Percentiles rank a stretch among this genome's conserved stretches.
These are phyloP conservation scores for Protomyces lactucae-debilis DNA, from an alignment of 1,139 yeast species.

Conservation along the genomic window DNA sequence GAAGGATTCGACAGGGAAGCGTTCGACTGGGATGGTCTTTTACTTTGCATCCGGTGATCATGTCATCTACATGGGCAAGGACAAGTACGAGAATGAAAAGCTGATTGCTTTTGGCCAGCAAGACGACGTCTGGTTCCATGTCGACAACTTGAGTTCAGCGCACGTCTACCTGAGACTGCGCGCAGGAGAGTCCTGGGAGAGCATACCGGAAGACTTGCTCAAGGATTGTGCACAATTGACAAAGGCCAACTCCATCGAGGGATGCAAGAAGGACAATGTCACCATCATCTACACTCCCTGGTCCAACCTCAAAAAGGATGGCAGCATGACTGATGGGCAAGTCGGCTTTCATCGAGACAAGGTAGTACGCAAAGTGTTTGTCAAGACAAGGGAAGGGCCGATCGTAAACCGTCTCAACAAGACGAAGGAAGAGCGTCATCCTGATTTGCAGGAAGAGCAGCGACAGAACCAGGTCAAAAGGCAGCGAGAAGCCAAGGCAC, in stretches of 20 bases:
- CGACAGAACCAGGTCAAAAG: conserved; percentile 42
- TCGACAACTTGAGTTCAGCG: conserved; percentile 72
- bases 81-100: conserved; percentile 55
- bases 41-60: not conserved
- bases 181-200: conserved; percentile 46
- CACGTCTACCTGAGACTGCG: conserved; percentile 67
- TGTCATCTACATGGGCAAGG: conserved; percentile 63
- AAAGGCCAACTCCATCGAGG: conserved; percentile 75
- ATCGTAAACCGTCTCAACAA: conserved; percentile 62
- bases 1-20: too few relatives aligned
- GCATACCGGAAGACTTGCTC: conserved; percentile 51
- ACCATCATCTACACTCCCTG: conserved; percentile 75
- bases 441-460: conserved; percentile 46
- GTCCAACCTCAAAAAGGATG: conserved; percentile 60
- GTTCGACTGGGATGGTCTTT: not conserved
- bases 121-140: conserved; percentile 78
- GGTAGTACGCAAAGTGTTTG: conserved; percentile 50
- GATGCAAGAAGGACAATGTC: conserved; percentile 64
- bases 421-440: conserved; percentile 54
- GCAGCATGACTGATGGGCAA: conserved; percentile 78
- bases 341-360: conserved; percentile 63
- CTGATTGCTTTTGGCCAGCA: conserved; percentile 65
- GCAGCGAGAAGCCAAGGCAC: conserved; percentile 27
- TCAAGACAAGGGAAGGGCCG: conserved; percentile 58
- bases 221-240: conserved; percentile 69